Percentiles rank a stretch among this genome's conserved stretches.
Conservation (phyloP, 768 basidiomycete species). For the Fomitopsis serialis region DNA sequence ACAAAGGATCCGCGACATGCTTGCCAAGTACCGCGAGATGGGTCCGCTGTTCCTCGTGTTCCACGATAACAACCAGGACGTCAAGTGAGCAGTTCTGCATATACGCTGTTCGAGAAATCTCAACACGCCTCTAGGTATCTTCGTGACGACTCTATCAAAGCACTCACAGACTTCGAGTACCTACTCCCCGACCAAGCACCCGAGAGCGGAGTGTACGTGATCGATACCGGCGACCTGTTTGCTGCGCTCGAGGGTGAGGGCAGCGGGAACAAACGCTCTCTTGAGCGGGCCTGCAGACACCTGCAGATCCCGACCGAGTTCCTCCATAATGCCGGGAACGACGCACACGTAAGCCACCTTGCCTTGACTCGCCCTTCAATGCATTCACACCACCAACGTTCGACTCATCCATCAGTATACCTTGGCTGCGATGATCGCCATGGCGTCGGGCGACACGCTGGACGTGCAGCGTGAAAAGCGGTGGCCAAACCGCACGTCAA, state of each 20-base stretch:
- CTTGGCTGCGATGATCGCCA: slow-evolving; percentile 54
- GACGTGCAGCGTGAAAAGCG: slow-evolving; percentile 74
- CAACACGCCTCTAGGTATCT: slow-evolving; percentile 39
- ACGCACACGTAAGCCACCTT: slow-evolving; percentile 60
- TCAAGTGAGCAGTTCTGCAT: slow-evolving; percentile 44
- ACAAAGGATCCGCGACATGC: slow-evolving; percentile 40
- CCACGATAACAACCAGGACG: slow-evolving; percentile 73
- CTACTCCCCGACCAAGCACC: slow-evolving; percentile 54
- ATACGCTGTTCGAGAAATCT: no score
- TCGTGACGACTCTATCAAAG: slow-evolving; percentile 42
- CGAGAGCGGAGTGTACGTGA: slow-evolving; percentile 48
- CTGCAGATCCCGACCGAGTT: slow-evolving; percentile 50
- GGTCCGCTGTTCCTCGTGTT: slow-evolving; percentile 77
- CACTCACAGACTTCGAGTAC: slow-evolving; percentile 46
- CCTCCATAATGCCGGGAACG: slow-evolving; percentile 85
- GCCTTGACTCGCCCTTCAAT: not conserved
- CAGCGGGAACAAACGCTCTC: slow-evolving; percentile 42
- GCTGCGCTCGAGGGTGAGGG: slow-evolving; percentile 64
- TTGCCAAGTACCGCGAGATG: slow-evolving; percentile 31
- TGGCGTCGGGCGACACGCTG: slow-evolving; percentile 70
- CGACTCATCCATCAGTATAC: slow-evolving; percentile 54
- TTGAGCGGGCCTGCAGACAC: slow-evolving; percentile 59
- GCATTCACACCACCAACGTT: not conserved
- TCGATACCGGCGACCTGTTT: slow-evolving; percentile 76
- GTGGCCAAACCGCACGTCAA: slow-evolving; percentile 61